phyloP scores from a whole-genome alignment of 345 rosid genomes.

The Acer negundo region DNA sequence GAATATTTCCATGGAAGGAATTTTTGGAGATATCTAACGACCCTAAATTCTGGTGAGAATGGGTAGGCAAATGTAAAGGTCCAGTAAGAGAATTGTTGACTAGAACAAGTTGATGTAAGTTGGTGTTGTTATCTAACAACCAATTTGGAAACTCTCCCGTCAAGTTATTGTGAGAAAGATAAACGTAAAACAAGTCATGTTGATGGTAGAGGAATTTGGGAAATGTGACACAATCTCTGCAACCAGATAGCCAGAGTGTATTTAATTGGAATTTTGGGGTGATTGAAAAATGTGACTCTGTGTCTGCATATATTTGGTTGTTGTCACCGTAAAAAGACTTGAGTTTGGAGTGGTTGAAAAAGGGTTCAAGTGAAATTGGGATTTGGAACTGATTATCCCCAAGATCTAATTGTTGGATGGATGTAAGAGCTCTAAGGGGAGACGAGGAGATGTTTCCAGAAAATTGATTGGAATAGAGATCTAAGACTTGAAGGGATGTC shows the following conservation, averaged over 20 bases:
- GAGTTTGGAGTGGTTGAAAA: too few species aligned
- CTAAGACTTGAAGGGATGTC: not conserved
- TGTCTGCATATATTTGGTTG: not conserved
- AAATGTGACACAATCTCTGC: not conserved
- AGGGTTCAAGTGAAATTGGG: not conserved
- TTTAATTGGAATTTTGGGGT: not conserved
- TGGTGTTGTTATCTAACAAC: not conserved
- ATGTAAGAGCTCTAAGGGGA: too few species aligned
- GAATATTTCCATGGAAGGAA: not conserved
- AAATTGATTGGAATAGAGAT: constrained; percentile 11
- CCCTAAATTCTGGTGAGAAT: too few species aligned
- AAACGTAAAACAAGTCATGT: not conserved
- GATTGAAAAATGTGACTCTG: not conserved
- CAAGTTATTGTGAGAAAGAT: not conserved
- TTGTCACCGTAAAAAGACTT: too few species aligned
- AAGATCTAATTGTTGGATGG: not conserved
- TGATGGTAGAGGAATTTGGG: too few species aligned
- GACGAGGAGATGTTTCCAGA: constrained; percentile 11
- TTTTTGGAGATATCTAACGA: not conserved
- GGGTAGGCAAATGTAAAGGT: too few species aligned
- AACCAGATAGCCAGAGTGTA: not conserved
- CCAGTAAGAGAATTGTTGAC: not conserved
- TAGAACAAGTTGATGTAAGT: not conserved
- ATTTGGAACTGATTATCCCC: not conserved
- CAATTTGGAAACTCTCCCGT: too few species aligned